Base-by-base conservation (phyloP, 345 rosid genomes). In the Mercurialis annua region DNA sequence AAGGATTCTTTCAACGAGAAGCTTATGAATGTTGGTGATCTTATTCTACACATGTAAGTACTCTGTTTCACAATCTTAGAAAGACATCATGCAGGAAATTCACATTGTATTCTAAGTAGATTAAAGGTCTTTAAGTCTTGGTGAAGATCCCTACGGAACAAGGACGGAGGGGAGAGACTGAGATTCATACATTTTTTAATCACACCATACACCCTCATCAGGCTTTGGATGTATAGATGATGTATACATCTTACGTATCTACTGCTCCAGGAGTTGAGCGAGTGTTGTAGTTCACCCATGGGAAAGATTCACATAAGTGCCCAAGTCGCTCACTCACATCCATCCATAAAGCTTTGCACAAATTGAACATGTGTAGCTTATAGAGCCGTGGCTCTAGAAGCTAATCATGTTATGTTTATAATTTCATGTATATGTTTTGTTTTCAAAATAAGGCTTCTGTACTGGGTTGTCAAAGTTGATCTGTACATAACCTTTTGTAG, bases 1-100 rank as follows among this genome's bases (percentile, higher is more conserved):
- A 80, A 81, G 69, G 95, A 85, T 84, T 56, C 78, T 72, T 87
- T 89, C 73, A 81, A 74, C 76, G 95, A 91, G 80, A 92, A 89
- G 81, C 89, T 94, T 72, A 85, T 73, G 85, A 86, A 74, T 68
- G 86, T 87, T 83, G 99, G 99, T 47, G 99, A 94, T 80, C 90
- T 80, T 73, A 94, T 94, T 77, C 81, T 91, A 70, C 90, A 86
- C 76, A 80, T 94, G 99, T 94, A 80, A 79, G 92, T 80, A 59
- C 61, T 53, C 29, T 50, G 34, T 34, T 0, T 49, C 34, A 21
- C 16, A 24, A 26, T 33, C 6, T 46, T 20, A n/a, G 40, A 4
- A 3, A 6, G 33, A 6, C 9, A 7, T 30, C 58, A 15, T 18
- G 4, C 40, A 59, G 27, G 62, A 46, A 59, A 46, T 33, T 47